Percentiles rank a stretch among this genome's conserved stretches.
Conservation (phyloP, 495 filamentous ascomycete genomes). For the Aspergillus diversus region DNA sequence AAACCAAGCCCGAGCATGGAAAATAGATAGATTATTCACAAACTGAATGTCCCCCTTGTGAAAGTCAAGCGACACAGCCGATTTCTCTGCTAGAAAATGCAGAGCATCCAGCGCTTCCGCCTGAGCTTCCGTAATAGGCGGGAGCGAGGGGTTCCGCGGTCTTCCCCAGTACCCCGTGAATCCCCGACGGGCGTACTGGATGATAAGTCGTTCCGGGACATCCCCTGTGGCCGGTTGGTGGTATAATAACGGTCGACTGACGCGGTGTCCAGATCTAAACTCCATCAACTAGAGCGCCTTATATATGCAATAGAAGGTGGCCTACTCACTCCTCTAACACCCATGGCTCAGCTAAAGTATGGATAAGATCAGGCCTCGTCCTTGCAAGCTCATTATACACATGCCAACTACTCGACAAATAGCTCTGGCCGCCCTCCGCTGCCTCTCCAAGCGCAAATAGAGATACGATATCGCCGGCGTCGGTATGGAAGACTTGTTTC, state of each 20-base stretch:
- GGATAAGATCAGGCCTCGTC: conserved; percentile 58
- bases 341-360: conserved; percentile 56
- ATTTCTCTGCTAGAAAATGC: conserved; percentile 60
- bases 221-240: conserved; percentile 42
- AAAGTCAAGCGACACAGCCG: conserved; percentile 51
- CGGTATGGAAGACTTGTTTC: conserved; percentile 73
- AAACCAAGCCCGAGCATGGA: conserved; percentile 51
- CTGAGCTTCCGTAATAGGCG: conserved; percentile 62
- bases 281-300: background rate
- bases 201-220: conserved; percentile 49
- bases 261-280: background rate
- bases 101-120: conserved; percentile 66
- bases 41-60: conserved; percentile 70
- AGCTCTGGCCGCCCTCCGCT: conserved; percentile 56
- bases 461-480: conserved; percentile 65
- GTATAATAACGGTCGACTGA: conserved; percentile 31
- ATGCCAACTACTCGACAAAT: conserved; percentile 57
- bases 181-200: conserved; percentile 56
- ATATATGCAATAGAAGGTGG: background rate
- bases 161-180: conserved; percentile 58
- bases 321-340: conserved; percentile 50
- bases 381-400: conserved; percentile 65
- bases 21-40: conserved; percentile 70
- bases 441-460: conserved; percentile 56
- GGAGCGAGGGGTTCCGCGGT: conserved; percentile 47